Base-by-base conservation (phyloP, 2,329 filamentous ascomycete species). In the Monilinia fructigena region DNA sequence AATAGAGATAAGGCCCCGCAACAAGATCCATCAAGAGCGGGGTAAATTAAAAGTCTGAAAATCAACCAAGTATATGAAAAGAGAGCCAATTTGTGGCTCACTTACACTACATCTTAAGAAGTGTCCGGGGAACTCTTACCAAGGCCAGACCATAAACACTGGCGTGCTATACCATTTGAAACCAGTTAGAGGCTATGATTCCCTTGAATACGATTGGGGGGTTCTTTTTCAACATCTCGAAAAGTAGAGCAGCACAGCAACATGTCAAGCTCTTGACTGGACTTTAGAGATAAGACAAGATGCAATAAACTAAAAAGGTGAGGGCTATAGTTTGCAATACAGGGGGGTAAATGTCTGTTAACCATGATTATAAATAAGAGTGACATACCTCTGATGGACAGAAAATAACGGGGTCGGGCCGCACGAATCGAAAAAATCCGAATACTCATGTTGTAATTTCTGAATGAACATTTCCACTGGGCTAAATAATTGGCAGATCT, bases 21-120 rank as follows among this genome's bases (percentile, higher is more conserved):
- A 28, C 16, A 18, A n/a, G 6, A 55, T 42, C 28, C 60, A 54
- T 48, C n/a, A 2, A 55, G 50, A 14, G 58, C 58, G 58, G 58
- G 58, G 45, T 50, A 26, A 40, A 26, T 23, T 7, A 50, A 61
- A 50, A 50, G 58, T 28, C 50, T 60, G 2, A 50, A 26, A 26
- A 50, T 38, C 8, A 55, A 47, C 56, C 5, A 31, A 48, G 16
- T 3, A 14, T 58, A 40, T n/a, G 42, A 40, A 18, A n/a, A 42
- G 35, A 31, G 23, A n/a, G 28, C 18, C 31, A 23, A 55, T 47
- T 18, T 18, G 23, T 28, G 11, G n/a, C 14, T 35, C 26, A 26
- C 26, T 55, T 45, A 16, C 8, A 40, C 18, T 18, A 45, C 16
- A 18, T 4, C 45, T 5, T 20, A 1, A 48, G 18, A 38, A 18